Base-by-base conservation (phyloP, 805 yeast genomes). In the Yarrowia hollandica region DNA sequence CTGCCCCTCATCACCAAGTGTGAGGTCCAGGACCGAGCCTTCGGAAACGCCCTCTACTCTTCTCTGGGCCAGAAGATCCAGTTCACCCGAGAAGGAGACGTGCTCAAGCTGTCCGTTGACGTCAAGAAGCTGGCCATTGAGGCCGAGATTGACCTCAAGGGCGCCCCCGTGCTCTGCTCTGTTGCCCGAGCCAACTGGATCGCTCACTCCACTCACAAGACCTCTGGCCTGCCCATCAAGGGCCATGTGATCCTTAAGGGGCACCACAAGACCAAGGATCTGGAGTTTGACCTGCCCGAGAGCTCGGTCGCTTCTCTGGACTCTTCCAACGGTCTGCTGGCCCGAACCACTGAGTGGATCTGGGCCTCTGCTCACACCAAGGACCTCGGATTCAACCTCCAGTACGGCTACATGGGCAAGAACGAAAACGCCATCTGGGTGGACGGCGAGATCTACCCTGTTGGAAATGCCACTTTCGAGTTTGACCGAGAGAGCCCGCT, bases 381-480 rank as follows among this genome's bases (percentile, higher is more conserved):
- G 44, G 58, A 52, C 15, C 44, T 52, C 19, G 58, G 58, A 15
- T 52, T 52, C 58, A 52, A 52, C 26, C 26, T 52, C n/a, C 58
- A 52, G 44, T 26, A 52, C 33, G 58, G 58, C 26, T 52, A 52
- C 44, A 52, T 52, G 58, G 44, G 44, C 33, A 37, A 52, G 33
- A 37, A 35, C 44, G 58, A 52, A 15, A 52, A 52, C 44, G 58
- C 58, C 44, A 37, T 52, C 58, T 52, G 58, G 58, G 25, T 52
- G 14, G 58, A 52, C 25, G 58, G 58, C 22, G 44, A 35, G 15
- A 52, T 52, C 19, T 52, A 35, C 44, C 42, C 44, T 14, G 44
- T 52, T 7, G 58, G 58, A 10, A 37, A 52, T 25, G 58, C 35
- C 21, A n/a, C 4, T 2, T 52, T 52, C n/a, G 58, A 34, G 25